Evolutionary conservation across 148 eudicot genomes (phyloP).

Genomic region (Fagopyrum homotropicum): DNA sequence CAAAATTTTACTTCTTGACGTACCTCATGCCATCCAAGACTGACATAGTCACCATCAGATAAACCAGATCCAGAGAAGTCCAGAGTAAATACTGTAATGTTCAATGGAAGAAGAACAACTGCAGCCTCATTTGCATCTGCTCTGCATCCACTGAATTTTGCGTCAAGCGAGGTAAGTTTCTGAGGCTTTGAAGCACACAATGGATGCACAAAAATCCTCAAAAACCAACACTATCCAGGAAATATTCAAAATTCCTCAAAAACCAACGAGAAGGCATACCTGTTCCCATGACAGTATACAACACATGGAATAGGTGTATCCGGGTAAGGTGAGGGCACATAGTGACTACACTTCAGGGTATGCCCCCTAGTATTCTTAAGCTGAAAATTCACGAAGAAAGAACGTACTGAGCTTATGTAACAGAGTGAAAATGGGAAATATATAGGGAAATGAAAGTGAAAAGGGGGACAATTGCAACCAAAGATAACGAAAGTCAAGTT

Average conservation of each 20-base stretch:
- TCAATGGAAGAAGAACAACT: slow-evolving; percentile 74
- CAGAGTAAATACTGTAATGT: slow-evolving; percentile 77
- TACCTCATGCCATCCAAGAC: slow-evolving; percentile 99
- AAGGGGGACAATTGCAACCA: not conserved
- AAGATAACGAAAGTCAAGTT: slow-evolving; percentile 3
- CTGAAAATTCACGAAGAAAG: slow-evolving; percentile 38
- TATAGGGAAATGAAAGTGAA: not conserved
- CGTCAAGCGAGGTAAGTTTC: not conserved
- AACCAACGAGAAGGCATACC: slow-evolving; percentile 26
- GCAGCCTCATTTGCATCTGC: slow-evolving; percentile 97
- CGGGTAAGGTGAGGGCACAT: slow-evolving; percentile 57
- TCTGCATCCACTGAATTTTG: slow-evolving; percentile 66
- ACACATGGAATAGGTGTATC: slow-evolving; percentile 79
- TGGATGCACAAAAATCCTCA: not conserved
- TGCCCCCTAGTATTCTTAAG: slow-evolving; percentile 73
- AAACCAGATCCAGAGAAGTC: slow-evolving; percentile 95
- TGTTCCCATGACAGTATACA: slow-evolving; percentile 92
- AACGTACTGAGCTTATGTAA: not conserved
- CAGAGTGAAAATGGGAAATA: not conserved
- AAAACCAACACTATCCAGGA: not conserved
- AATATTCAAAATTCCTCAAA: not conserved
- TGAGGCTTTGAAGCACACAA: not conserved
- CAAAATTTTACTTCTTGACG: not conserved
- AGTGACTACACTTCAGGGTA: slow-evolving; percentile 75
- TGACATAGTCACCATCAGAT: slow-evolving; percentile 83